These are phyloP conservation scores for Aspergillus proliferans DNA, from an alignment of 2,329 filamentous ascomycete genomes.

Conservation along the genomic window DNA sequence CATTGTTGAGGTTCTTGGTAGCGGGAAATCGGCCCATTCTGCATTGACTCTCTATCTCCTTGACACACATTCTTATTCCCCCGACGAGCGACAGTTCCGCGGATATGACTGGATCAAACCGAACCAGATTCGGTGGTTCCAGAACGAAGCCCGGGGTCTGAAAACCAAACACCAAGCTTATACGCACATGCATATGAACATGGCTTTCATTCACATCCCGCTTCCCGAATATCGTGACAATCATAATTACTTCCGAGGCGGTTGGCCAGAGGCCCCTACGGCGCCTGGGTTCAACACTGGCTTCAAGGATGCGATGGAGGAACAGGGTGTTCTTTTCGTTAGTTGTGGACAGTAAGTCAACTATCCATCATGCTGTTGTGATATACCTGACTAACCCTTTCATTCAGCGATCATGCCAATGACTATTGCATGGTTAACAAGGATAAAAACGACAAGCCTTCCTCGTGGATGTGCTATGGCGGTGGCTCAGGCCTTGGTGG, in stretches of 20 bases:
- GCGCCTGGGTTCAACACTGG: slow-evolving; percentile 84
- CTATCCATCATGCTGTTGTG: not conserved
- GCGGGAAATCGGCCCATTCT: slow-evolving; percentile 72
- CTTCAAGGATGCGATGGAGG: slow-evolving; percentile 84
- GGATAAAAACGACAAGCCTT: slow-evolving; percentile 51
- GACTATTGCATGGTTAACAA: slow-evolving; percentile 80
- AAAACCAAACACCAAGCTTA: slow-evolving; percentile 77
- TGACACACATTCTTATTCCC: slow-evolving; percentile 87
- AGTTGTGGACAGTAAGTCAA: slow-evolving; percentile 80
- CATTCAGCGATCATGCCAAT: slow-evolving; percentile 76
- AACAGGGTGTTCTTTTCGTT: slow-evolving; percentile 78
- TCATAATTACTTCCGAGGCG: slow-evolving; percentile 58
- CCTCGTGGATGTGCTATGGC: slow-evolving; percentile 97
- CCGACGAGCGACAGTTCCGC: slow-evolving; percentile 78
- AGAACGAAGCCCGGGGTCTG: slow-evolving; percentile 64
- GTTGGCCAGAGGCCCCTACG: slow-evolving; percentile 76
- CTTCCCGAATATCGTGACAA: slow-evolving; percentile 74
- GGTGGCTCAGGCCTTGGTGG: slow-evolving; percentile 89
- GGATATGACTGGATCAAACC: slow-evolving; percentile 98
- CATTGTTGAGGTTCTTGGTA: slow-evolving; percentile 79
- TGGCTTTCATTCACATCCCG: slow-evolving; percentile 96
- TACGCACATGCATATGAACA: slow-evolving; percentile 85
- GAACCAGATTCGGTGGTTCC: slow-evolving; percentile 93
- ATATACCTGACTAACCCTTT: slow-evolving; percentile 13
- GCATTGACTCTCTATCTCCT: slow-evolving; percentile 92